Conservation (phyloP, 2,329 filamentous ascomycete species). For the Pseudogymnoascus sp. region DNA sequence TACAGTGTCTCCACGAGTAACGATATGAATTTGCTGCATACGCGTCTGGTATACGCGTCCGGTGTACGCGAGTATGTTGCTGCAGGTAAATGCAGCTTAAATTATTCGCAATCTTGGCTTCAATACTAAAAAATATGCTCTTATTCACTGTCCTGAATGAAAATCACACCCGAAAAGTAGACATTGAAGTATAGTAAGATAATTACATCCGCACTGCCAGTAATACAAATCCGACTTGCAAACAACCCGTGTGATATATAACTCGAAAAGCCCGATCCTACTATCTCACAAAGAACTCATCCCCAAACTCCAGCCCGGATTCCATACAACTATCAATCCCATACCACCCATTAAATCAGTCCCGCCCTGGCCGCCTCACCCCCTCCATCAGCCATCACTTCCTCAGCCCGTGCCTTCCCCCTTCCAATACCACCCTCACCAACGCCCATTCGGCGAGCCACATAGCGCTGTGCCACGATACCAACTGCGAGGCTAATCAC, state of each 20-base stretch:
- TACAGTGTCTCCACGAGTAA: neutral
- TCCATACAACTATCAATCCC: neutral
- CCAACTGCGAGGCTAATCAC: slow-evolving; percentile 68
- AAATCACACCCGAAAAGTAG: neutral
- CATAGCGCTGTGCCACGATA: slow-evolving; percentile 87
- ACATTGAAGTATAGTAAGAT: neutral
- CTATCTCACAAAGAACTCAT: slow-evolving; percentile 3
- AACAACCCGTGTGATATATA: slow-evolving; percentile 5
- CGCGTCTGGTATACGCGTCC: too few species aligned
- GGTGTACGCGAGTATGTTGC: too few species aligned
- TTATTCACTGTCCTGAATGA: neutral
- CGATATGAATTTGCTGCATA: neutral
- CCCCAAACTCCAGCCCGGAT: neutral
- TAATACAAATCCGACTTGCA: neutral
- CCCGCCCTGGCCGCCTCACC: slow-evolving; percentile 55
- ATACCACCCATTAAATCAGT: neutral
- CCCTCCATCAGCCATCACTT: slow-evolving; percentile 46
- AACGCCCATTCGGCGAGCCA: slow-evolving; percentile 90
- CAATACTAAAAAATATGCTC: neutral
- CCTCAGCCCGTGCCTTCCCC: slow-evolving; percentile 53
- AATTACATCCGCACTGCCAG: neutral
- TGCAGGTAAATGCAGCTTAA: too few species aligned
- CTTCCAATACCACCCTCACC: slow-evolving; percentile 64
- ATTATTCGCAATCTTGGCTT: too few species aligned
- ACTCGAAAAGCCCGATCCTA: neutral